Evolutionary conservation across 257 asterid genomes (phyloP), one percentile per base, ranked within the genome.

Genomic region (Solanum paucissectum): DNA sequence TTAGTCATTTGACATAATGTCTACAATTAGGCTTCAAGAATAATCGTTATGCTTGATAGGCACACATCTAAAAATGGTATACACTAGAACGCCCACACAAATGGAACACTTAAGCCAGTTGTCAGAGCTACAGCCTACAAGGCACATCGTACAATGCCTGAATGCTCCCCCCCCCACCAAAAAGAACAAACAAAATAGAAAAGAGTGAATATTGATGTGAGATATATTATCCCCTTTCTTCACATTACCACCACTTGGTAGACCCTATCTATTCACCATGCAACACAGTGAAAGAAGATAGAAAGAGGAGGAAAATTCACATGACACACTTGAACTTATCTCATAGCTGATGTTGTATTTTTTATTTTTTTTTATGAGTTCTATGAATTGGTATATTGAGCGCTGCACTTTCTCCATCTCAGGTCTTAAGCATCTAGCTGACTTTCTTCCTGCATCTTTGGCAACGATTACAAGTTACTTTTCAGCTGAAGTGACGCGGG

Each of bases 391-490:
- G 66, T 81, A 64, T 91, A 36, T 81, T 81, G 68, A 81, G n/a
- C 5, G 40, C 66, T 46, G 85, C 85, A 29, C 60, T 81, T 81
- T 81, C 88, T 25, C 83, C 88, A 81, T 87, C 88, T 82, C 96
- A 97, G 99, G 99, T 91, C 95, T 97, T 93, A 97, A 97, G 91
- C 97, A 96, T 91, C 99, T 97, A 66, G 98, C 99, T 81, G 99
- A 97, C 91, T 97, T 92, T 90, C 98, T 97, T 88, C 99, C 99
- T 86, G 99, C 99, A 49, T 96, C 99, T 32, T 92, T 97, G 96
- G 98, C 95, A 42, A 91, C 99, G 69, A 88, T 97, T 10, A 94
- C 94, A 32, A 94, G 99, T 91, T 97, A 95, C 90, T 94, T 96
- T 79, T 93, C 99, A 68, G 98, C 99, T 79, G 99, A 97, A 91